Base-by-base conservation (phyloP, 2,329 filamentous ascomycete genomes). In the Aspergillus versicolor region DNA sequence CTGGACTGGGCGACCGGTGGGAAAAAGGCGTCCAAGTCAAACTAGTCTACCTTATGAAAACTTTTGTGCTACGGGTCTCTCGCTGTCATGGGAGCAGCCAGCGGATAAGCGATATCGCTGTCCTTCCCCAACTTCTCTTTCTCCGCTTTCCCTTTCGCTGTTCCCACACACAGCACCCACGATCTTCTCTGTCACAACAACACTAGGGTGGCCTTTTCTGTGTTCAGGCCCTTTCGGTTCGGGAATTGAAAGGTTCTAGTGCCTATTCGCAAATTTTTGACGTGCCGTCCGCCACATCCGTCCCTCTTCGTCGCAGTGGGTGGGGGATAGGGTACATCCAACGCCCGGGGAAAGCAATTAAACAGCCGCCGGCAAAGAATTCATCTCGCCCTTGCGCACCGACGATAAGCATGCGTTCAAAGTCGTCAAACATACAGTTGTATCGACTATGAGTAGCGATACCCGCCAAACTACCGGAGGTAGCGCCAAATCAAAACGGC, bases 391-490 rank as follows among this genome's bases (percentile, higher is more conserved):
- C 46, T 56, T 48, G 54, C 58, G 51, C 56, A 58, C 61, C 49
- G 61, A 67, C 64, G 58, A 65, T 65, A 65, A 70, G 65, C 62
- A 67, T 71, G 70, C 63, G 62, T 61, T 59, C 57, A 53, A 62
- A 62, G 54, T 58, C 59, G 56, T 59, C 53, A 59, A 63, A 63
- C 66, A 63, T 62, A 65, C 63, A 59, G 61, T 62, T 58, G 64
- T 58, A 61, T 57, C 61, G 60, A 71, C 58, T 59, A 73, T 72
- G 70, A 70, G 63, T 62, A 67, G 63, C 58, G 68, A 71, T 51
- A 61, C 64, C 52, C 71, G 70, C 61, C 69, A 70, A 68, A 61
- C 61, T 54, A 57, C 69, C 41, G 63, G 68, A 53, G 62, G 63
- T 38, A 66, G 57, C 63, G 63, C 65, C 55, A 71, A 63, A 62